Evolutionary conservation across 176 grass and related monocot species (phyloP).

Genomic region (Poa pratensis): DNA sequence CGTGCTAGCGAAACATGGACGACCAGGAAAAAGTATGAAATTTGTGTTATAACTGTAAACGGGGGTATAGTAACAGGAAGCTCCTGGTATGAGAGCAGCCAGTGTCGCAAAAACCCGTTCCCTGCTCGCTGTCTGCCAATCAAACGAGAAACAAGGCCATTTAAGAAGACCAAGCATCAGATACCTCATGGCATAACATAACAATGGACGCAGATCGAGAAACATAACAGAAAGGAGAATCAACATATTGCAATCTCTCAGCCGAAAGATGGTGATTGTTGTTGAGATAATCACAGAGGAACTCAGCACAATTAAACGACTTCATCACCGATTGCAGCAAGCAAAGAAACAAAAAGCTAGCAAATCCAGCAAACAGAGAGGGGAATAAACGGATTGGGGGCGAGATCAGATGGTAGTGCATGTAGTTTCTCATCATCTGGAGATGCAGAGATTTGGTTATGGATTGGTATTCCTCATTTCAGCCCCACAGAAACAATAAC

Average conservation of each 20-base stretch:
- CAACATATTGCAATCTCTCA: constrained; percentile 38
- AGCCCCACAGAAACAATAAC: not conserved
- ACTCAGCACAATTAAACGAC: constrained; percentile 47
- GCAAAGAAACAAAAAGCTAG: not conserved
- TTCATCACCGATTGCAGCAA: constrained; percentile 47
- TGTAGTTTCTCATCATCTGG: constrained; percentile 57
- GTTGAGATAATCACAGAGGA: constrained; percentile 49
- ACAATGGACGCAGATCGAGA: too few species aligned
- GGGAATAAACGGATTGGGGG: too few species aligned
- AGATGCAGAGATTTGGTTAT: constrained; percentile 57
- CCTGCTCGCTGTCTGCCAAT: constrained; percentile 43
- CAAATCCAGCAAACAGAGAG: not conserved
- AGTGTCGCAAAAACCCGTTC: constrained; percentile 59
- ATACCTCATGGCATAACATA: constrained; percentile 51
- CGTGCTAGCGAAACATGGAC: too few species aligned
- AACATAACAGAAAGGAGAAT: too few species aligned
- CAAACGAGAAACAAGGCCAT: constrained; percentile 52
- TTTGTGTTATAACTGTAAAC: constrained; percentile 10
- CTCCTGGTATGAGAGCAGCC: constrained; percentile 40
- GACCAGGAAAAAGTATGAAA: too few species aligned
- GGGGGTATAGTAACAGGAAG: constrained; percentile 60
- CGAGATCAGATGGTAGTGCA: constrained; percentile 65
- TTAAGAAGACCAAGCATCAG: constrained; percentile 46
- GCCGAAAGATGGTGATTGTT: constrained; percentile 64
- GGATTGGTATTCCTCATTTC: constrained; percentile 56